Percentiles rank a stretch among this genome's conserved stretches.
Conservation (phyloP, 192 early-diverging fungal species). For the Phlyctochytrium arcticum region DNA sequence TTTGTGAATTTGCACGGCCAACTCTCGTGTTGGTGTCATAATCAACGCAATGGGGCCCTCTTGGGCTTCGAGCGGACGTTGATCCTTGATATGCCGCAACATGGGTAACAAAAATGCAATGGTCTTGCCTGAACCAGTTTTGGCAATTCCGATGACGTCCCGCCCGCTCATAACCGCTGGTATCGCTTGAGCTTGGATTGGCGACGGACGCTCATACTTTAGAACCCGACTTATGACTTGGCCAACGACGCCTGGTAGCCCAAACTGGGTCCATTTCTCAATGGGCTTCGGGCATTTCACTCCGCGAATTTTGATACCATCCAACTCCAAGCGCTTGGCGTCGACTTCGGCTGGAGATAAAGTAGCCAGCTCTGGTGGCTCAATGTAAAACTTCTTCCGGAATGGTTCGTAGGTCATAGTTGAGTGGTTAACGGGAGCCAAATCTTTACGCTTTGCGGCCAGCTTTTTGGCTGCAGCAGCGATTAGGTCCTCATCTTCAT, state of each 20-base stretch:
- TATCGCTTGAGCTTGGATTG: conserved; percentile 94
- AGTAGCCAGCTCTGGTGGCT: conserved; percentile 82
- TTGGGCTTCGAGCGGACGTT: conserved; percentile 88
- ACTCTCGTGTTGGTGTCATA: conserved; percentile 96
- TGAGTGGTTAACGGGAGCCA: conserved; percentile 81
- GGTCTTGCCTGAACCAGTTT: conserved; percentile 96
- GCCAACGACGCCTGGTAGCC: conserved; percentile 63
- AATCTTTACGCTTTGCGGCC: conserved; percentile 84
- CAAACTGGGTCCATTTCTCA: conserved; percentile 92
- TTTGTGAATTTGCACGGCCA: conserved; percentile 92
- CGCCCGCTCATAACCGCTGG: conserved; percentile 93
- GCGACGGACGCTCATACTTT: conserved; percentile 87
- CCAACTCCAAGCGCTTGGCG: conserved; percentile 74
- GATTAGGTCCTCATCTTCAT: conserved; percentile 39
- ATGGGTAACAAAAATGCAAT: conserved; percentile 95
- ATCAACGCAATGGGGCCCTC: conserved; percentile 92
- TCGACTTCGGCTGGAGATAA: conserved; percentile 84
- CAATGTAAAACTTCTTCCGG: conserved; percentile 91
- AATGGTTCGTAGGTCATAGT: conserved; percentile 83
- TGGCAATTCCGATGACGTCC: conserved; percentile 97
- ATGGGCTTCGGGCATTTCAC: conserved; percentile 90
- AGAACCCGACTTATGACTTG: conserved; percentile 79
- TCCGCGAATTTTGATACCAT: conserved; percentile 92
- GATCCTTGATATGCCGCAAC: conserved; percentile 86
- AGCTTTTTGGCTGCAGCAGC: conserved; percentile 67